phyloP scores from a whole-genome alignment of 768 basidiomycete genomes.

The Boletus eberwhitei region DNA sequence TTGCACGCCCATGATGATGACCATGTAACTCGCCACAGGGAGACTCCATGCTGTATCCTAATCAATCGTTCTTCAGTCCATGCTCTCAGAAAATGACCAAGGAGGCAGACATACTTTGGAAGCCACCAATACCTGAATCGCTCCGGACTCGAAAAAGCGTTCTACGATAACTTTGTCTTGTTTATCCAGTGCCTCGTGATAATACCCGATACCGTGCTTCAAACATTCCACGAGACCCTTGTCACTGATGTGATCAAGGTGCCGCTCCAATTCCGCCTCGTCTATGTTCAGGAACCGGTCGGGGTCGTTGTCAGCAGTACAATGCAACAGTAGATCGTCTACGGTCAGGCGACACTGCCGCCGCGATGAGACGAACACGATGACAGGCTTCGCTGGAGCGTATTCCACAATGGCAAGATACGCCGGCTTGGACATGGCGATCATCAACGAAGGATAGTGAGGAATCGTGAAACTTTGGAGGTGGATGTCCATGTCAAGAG shows the following conservation, averaged over 20 bases:
- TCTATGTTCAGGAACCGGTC: constrained; percentile 90
- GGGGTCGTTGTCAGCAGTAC: constrained; percentile 79
- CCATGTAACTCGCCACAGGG: constrained; percentile 94
- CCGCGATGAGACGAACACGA: constrained; percentile 89
- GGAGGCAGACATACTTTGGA: constrained; percentile 63
- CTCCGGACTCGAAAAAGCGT: constrained; percentile 87
- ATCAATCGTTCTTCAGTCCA: neutral
- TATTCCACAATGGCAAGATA: constrained; percentile 91
- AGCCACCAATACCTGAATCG: constrained; percentile 91
- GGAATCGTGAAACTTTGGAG: constrained; percentile 93
- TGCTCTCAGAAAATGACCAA: neutral
- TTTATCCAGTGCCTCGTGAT: constrained; percentile 88
- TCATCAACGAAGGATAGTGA: constrained; percentile 99
- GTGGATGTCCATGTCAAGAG: constrained; percentile 95
- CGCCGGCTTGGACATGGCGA: constrained; percentile 97
- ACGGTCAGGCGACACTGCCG: constrained; percentile 94
- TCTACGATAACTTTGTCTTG: constrained; percentile 95
- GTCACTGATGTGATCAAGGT: constrained; percentile 83
- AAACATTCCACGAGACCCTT: constrained; percentile 71
- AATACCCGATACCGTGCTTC: constrained; percentile 90
- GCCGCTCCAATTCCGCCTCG: constrained; percentile 75
- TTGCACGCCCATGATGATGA: constrained; percentile 99
- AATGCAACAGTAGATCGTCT: constrained; percentile 86
- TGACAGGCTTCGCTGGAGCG: constrained; percentile 79
- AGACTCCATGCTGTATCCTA: constrained; percentile 97